Conservation (phyloP, 305 asterid species). For the Fraxinus baroniana region DNA sequence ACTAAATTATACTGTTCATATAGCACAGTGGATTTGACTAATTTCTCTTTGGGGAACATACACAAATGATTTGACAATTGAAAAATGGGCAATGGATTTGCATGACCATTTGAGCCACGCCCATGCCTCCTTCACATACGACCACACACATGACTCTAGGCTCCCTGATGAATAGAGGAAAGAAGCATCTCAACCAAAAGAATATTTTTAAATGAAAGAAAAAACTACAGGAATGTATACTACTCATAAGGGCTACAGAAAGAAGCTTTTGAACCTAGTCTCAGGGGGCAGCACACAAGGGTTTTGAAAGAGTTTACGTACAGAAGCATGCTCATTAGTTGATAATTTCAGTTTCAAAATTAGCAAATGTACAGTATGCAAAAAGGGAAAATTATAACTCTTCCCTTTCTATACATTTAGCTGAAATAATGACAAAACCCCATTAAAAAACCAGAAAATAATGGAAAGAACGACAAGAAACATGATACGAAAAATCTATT, state of each 20-base stretch:
- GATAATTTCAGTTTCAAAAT: neutral
- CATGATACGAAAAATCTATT: constrained; percentile 39
- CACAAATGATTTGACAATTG: constrained; percentile 41
- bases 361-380: constrained; percentile 2
- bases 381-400: constrained; percentile 13
- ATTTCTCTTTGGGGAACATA: constrained; percentile 56
- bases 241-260: neutral
- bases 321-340: neutral
- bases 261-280: neutral
- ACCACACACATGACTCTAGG: neutral
- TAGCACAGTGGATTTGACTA: constrained; percentile 41
- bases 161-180: neutral
- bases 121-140: neutral
- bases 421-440: constrained; percentile 16
- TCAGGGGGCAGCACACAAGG: neutral
- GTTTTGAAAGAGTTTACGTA: neutral
- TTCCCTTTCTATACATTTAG: neutral
- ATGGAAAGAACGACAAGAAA: constrained; percentile 27
- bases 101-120: constrained; percentile 8
- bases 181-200: neutral
- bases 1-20: constrained; percentile 31
- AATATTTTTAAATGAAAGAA: neutral
- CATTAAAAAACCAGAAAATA: neutral
- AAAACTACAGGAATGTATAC: neutral
- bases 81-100: constrained; percentile 41